Base-by-base conservation (phyloP, 2,329 filamentous ascomycete species). In the Fusarium equiseti region DNA sequence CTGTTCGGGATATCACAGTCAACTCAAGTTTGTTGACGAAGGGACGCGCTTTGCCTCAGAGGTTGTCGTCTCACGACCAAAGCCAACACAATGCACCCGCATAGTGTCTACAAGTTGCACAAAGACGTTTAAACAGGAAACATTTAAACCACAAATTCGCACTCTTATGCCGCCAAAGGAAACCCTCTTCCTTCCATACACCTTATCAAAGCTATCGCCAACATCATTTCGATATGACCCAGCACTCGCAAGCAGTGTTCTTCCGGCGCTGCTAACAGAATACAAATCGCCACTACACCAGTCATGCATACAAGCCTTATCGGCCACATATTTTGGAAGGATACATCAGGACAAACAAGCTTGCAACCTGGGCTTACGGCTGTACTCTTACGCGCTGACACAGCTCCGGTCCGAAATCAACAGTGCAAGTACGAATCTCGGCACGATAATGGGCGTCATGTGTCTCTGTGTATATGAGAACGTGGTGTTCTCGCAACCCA, bases 391-490 rank as follows among this genome's bases (percentile, higher is more conserved):
- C 11, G 65, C 66, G 3, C 24, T 68, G 2, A 65, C 66, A 2
- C 59, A 65, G 12, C 65, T 68, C 4, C 65, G 53, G 5, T 45
- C 40, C 3, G 43, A 65, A 10, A 68, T 68, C 11, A 49, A 46
- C 16, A 65, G 51, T 20, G 26, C 42, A 8, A 46, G 27, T 22
- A 49, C 59, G 4, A 45, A 69, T 7, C 9, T 68, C 1, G 54
- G 53, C 9, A 68, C 65, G 2, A 53, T 68, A 4, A 56, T 65
- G 54, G 54, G 66, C 1, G 49, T 68, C 8, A 22, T 68, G 42
- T 68, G 66, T 42, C 66, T 69, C 26, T 68, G 66, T 5, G 44
- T 68, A 4, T 69, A 68, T 18, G 66, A 68, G 18, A 68, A 69
- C 1, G 27, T 68, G 2, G 52, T 60, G 0, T 69, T 68, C 13